These are phyloP conservation scores for Acanthamoeba quina DNA, from an alignment of 208 protist genomes.

Conservation along the genomic window DNA sequence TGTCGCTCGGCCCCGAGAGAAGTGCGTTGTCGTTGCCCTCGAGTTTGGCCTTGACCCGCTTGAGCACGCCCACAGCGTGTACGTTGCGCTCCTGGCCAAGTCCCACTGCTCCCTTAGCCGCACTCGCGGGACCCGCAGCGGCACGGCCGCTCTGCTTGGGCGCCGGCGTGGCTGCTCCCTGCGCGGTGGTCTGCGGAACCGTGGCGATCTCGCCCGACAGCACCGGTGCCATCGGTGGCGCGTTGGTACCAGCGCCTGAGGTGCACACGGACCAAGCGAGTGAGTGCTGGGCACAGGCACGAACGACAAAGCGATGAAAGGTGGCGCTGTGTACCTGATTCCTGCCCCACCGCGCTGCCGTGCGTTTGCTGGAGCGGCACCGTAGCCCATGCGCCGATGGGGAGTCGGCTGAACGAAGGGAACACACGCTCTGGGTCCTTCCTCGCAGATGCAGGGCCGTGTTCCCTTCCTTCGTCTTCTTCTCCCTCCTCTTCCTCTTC, in stretches of 20 bases:
- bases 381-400: background rate
- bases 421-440: background rate
- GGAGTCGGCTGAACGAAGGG: background rate
- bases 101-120: background rate
- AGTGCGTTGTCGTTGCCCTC: conserved; percentile 13
- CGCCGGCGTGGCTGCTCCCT: background rate
- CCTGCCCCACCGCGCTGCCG: background rate
- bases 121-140: background rate
- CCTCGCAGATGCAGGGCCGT: background rate
- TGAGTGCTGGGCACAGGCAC: too few relatives aligned
- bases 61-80: conserved; percentile 59
- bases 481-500: background rate
- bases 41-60: conserved; percentile 71
- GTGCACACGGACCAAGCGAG: too few relatives aligned
- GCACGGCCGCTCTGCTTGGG: background rate
- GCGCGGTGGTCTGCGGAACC: background rate
- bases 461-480: background rate
- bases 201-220: background rate
- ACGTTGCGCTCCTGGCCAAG: conserved; percentile 48
- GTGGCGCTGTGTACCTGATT: background rate
- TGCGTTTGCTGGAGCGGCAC: background rate
- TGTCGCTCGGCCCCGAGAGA: background rate
- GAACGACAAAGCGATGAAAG: too few relatives aligned
- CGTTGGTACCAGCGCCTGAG: background rate
- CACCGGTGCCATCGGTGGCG: background rate